Percentiles rank a stretch among this genome's conserved stretches.
These are phyloP conservation scores for Pulveroboletus sp. DNA, from an alignment of 768 basidiomycete genomes.

Conservation along the genomic window DNA sequence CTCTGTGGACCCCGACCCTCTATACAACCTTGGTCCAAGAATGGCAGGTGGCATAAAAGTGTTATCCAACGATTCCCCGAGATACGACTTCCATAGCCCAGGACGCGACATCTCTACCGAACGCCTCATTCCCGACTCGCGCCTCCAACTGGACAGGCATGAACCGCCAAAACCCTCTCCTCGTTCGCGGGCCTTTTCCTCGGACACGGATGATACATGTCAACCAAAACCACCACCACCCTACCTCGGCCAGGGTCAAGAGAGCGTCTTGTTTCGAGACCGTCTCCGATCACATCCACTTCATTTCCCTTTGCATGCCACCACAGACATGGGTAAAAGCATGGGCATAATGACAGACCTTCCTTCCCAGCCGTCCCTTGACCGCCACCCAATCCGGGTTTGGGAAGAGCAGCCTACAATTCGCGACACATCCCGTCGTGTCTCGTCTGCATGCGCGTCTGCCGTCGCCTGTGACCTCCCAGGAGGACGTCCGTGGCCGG, in stretches of 20 bases:
- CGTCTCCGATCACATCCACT: conserved; percentile 7
- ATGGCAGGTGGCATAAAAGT: conserved; percentile 29
- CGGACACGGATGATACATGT: conserved; percentile 3
- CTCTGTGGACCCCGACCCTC: conserved; percentile 9
- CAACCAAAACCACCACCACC: not conserved
- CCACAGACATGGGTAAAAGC: not conserved
- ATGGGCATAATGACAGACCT: not conserved
- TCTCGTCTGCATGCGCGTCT: conserved; percentile 9
- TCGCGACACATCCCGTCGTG: conserved; percentile 11
- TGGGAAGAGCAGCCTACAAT: conserved; percentile 21
- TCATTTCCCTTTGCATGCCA: not conserved
- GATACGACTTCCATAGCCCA: conserved; percentile 9
- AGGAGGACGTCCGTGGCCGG: not conserved
- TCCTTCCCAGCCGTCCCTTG: not conserved
- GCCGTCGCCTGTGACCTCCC: not conserved
- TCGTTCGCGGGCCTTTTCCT: conserved; percentile 1
- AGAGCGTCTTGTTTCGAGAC: not conserved
- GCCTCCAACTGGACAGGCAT: conserved; percentile 8
- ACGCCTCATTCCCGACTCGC: conserved; percentile 9
- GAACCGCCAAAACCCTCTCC: conserved; percentile 14
- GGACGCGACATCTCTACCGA: conserved; percentile 17
- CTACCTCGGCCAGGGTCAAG: conserved; percentile 5
- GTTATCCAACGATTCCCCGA: conserved; percentile 14
- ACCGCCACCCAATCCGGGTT: conserved; percentile 26
- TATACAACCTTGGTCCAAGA: conserved; percentile 20